A percentile compares a stretch with the other conserved stretches of the same genome.
These are phyloP conservation scores for Neospora caninum DNA, from an alignment of 169 alveolate species.

Conservation along the genomic window DNA sequence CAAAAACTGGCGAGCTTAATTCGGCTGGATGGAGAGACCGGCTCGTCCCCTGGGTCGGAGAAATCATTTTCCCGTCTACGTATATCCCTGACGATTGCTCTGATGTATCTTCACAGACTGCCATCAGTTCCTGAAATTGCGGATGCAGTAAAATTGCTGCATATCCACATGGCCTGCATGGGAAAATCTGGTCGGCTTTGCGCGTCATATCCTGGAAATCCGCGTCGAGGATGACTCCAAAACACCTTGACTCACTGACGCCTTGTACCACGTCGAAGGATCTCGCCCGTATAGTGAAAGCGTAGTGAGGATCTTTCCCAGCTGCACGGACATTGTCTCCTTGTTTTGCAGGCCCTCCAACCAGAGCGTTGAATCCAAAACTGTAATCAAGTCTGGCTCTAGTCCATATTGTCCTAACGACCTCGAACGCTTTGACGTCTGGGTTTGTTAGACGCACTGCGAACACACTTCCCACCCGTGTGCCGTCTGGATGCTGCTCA, in stretches of 20 bases:
- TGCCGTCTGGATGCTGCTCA: slow-evolving; percentile 31
- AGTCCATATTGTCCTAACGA: background rate
- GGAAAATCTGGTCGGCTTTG: background rate
- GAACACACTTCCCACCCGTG: slow-evolving; percentile 18
- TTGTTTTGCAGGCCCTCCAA: background rate
- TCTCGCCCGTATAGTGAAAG: background rate
- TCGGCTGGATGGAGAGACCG: background rate
- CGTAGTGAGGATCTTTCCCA: background rate
- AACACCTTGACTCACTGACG: background rate
- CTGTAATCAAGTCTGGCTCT: slow-evolving; percentile 5
- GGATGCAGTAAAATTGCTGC: slow-evolving; percentile 12
- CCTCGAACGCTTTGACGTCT: background rate
- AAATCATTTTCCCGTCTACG: background rate
- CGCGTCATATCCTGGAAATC: background rate
- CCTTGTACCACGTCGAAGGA: background rate
- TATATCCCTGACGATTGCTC: background rate
- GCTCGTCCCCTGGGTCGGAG: background rate
- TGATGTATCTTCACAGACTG: background rate
- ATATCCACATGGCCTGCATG: slow-evolving; percentile 27
- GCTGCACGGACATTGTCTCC: background rate
- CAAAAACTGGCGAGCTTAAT: background rate
- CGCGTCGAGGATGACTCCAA: background rate
- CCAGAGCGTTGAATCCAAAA: slow-evolving; percentile 16
- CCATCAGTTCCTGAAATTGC: background rate
- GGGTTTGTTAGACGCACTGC: background rate